These are phyloP conservation scores for Macadamia integrifolia DNA, from an alignment of 164 flowering plant genomes.

Conservation along the genomic window DNA sequence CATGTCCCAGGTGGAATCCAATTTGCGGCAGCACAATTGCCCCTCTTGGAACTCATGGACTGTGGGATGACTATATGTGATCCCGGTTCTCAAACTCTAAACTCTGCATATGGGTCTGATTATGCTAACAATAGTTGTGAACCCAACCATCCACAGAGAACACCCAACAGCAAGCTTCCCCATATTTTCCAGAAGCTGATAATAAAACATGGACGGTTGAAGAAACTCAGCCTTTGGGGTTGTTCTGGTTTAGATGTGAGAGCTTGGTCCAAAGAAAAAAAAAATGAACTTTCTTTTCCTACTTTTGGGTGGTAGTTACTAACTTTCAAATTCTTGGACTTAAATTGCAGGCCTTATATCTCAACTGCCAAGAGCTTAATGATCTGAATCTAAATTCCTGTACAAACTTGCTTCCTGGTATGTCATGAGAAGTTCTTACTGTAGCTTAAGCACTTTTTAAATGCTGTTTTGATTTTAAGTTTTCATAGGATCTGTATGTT, in stretches of 20 bases:
- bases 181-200: constrained; percentile 80
- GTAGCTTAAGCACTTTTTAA: background rate
- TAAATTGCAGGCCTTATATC: constrained; percentile 70
- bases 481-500: background rate
- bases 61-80: constrained; percentile 93
- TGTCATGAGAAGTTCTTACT: background rate
- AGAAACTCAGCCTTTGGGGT: constrained; percentile 97
- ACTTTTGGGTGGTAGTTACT: background rate
- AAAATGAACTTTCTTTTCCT: background rate
- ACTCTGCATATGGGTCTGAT: constrained; percentile 21
- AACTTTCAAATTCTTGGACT: background rate
- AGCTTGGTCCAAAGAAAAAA: background rate
- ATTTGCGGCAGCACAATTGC: constrained; percentile 93
- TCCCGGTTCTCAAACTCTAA: constrained; percentile 28
- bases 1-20: constrained; percentile 78
- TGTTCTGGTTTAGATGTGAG: constrained; percentile 96
- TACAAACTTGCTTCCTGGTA: constrained; percentile 85
- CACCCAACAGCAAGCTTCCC: constrained; percentile 36
- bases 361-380: constrained; percentile 78
- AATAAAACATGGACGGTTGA: constrained; percentile 70
- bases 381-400: constrained; percentile 88
- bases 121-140: constrained; percentile 17
- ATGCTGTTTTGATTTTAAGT: background rate
- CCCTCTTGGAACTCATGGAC: constrained; percentile 83
- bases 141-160: constrained; percentile 16